Evolutionary conservation across 192 early-diverging fungal genomes (phyloP).

Genomic region (Coemansia aciculifera): DNA sequence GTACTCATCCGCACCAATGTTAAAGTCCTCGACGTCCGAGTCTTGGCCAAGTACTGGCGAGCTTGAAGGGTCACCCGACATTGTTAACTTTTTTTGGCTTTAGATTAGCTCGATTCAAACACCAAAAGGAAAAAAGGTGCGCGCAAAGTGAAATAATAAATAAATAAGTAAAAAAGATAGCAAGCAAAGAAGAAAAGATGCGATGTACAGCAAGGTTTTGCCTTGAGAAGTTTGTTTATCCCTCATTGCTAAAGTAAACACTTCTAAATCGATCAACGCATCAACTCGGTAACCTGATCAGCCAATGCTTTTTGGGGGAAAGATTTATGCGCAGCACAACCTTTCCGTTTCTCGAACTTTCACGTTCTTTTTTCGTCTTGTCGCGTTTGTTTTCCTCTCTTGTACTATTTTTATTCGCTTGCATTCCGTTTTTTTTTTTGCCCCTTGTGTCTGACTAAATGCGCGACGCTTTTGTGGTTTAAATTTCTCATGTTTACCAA

Average conservation of each 20-base stretch:
- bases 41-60: conserved; percentile 40
- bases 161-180: conserved; percentile 6
- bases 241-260: conserved; percentile 9
- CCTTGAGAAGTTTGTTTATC: conserved; percentile 10
- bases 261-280: background rate
- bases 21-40: conserved; percentile 32
- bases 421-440: background rate
- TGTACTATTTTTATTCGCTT: background rate
- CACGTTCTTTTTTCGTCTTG: background rate
- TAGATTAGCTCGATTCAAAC: conserved; percentile 4
- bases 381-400: background rate
- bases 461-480: conserved; percentile 8
- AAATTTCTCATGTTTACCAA: conserved; percentile 7
- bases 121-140: background rate
- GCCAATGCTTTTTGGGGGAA: background rate
- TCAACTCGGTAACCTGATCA: background rate
- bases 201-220: background rate
- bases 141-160: conserved; percentile 11
- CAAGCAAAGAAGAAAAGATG: conserved; percentile 5
- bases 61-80: conserved; percentile 39
- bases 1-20: conserved; percentile 22
- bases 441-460: conserved; percentile 8
- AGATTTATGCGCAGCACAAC: background rate
- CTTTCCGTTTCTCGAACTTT: background rate
- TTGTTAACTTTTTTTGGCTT: conserved; percentile 7